Evolutionary conservation across 768 basidiomycete species (phyloP).

Genomic region (Rhodotorula toruloides): DNA sequence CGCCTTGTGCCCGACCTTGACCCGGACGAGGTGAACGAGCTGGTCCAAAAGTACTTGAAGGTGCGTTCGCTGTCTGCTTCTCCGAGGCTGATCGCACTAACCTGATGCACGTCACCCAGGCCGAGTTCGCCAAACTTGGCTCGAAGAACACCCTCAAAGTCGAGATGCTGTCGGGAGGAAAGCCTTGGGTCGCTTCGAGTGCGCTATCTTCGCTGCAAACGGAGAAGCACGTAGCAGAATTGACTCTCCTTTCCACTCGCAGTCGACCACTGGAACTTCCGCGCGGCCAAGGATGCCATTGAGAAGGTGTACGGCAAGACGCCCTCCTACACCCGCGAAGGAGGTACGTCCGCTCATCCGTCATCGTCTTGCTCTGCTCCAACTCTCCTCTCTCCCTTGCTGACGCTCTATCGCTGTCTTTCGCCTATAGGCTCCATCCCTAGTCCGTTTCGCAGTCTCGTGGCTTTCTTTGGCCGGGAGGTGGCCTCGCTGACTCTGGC

Average conservation of each 20-base stretch:
- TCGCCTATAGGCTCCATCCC: constrained; percentile 18
- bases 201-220: neutral
- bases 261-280: constrained; percentile 83
- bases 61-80: neutral
- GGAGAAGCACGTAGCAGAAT: constrained; percentile 6
- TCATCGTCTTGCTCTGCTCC: constrained; percentile 49
- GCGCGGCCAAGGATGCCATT: constrained; percentile 63
- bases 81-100: no score
- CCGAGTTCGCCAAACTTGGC: constrained; percentile 76
- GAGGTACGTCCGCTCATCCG: constrained; percentile 83
- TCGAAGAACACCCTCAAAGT: constrained; percentile 74
- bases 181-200: constrained; percentile 66
- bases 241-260: neutral
- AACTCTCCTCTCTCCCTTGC: neutral
- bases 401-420: neutral
- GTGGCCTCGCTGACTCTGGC: neutral
- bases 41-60: constrained; percentile 65
- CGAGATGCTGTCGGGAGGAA: constrained; percentile 72
- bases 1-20: constrained; percentile 85
- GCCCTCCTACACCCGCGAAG: constrained; percentile 81
- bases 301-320: constrained; percentile 61
- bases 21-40: constrained; percentile 64
- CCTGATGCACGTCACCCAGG: constrained; percentile 14
- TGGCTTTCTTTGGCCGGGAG: no score
- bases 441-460: neutral